Evolutionary conservation across 2,329 filamentous ascomycete species (phyloP), one percentile per base, ranked within the genome.

Genomic region (Pyrenochaeta sp.): DNA sequence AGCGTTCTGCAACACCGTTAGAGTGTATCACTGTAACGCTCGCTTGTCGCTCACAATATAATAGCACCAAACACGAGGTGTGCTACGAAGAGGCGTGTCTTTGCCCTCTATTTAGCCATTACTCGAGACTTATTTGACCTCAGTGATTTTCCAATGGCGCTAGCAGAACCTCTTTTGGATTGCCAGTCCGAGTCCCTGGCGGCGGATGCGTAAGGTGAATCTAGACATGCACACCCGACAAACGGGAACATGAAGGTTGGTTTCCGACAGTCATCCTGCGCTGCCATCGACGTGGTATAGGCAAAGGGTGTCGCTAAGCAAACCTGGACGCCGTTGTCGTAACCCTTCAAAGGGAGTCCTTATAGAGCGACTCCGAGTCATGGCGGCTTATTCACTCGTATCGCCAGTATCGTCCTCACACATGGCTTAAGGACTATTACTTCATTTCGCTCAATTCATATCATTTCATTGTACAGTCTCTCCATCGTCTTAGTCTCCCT

Each of bases 151-250:
- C 36, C 21, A 39, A 20, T 27, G 40, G 40, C 32, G 39, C 29
- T 23, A 22, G 35, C 13, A 14, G 5, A 20, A 29, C 31, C 27
- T 14, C 30, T 20, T 35, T 26, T 21, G 23, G 23, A 34, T 40
- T 17, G 13, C 9, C 19, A 43, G 26, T 9, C 44, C 38, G 41
- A 30, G 14, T 20, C 34, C 17, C 19, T 37, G 44, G 48, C 32
- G 24, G 35, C 40, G 48, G 40, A 27, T 35, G 9, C 40, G 37
- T 30, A 40, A 34, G 41, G 41, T 45, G 31, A 44, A 18, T 36
- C 44, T 10, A n/a, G 22, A 11, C 26, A 41, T 21, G 24, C 32
- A 23, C 19, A 22, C 3, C 28, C 36, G 39, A 44, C 39, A 38
- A 39, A 34, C 41, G 48, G 23, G 13, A 22, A 29, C 15, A 41